Percentiles rank a stretch among this genome's conserved stretches.
These are phyloP conservation scores for Leptographium flavum DNA, from an alignment of 2,329 filamentous ascomycete species.

Conservation along the genomic window DNA sequence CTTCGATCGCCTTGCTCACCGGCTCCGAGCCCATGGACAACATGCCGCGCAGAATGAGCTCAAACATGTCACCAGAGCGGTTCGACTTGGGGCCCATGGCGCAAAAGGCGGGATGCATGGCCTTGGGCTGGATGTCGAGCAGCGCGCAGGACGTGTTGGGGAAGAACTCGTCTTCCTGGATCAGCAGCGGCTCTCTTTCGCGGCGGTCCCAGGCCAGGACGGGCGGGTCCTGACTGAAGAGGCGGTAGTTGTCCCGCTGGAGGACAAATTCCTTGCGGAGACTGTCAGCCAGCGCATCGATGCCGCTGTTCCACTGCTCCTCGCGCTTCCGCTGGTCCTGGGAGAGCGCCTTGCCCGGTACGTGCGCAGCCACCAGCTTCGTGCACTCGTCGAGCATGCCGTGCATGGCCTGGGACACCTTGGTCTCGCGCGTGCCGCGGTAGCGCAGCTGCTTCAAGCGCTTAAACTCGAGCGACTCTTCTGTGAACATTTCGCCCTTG, in stretches of 20 bases:
- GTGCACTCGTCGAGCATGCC: slow-evolving; percentile 21
- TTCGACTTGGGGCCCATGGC: slow-evolving; percentile 25
- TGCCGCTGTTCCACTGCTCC: slow-evolving; percentile 6
- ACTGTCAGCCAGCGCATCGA: slow-evolving; percentile 4
- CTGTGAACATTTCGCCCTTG: slow-evolving; percentile 6
- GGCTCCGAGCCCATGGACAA: slow-evolving; percentile 19
- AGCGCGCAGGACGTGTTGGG: slow-evolving; percentile 44
- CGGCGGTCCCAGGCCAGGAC: slow-evolving; percentile 56
- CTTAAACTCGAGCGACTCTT: not conserved
- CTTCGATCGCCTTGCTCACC: slow-evolving; percentile 30
- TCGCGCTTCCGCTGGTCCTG: not conserved
- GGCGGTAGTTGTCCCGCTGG: slow-evolving; percentile 38
- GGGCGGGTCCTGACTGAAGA: slow-evolving; percentile 33
- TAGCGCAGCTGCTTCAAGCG: slow-evolving; percentile 9
- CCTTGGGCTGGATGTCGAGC: slow-evolving; percentile 52
- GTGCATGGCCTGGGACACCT: slow-evolving; percentile 8
- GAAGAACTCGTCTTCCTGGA: slow-evolving; percentile 47
- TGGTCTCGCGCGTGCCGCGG: slow-evolving; percentile 6
- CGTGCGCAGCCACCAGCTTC: slow-evolving; percentile 12
- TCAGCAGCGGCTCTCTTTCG: slow-evolving; percentile 52
- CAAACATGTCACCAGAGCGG: slow-evolving; percentile 34
- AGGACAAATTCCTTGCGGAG: slow-evolving; percentile 13
- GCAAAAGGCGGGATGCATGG: slow-evolving; percentile 32
- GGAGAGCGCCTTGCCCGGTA: not conserved
- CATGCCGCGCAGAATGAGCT: slow-evolving; percentile 33